phyloP scores from a whole-genome alignment of 768 basidiomycete species.

The Pleurotus djamor region DNA sequence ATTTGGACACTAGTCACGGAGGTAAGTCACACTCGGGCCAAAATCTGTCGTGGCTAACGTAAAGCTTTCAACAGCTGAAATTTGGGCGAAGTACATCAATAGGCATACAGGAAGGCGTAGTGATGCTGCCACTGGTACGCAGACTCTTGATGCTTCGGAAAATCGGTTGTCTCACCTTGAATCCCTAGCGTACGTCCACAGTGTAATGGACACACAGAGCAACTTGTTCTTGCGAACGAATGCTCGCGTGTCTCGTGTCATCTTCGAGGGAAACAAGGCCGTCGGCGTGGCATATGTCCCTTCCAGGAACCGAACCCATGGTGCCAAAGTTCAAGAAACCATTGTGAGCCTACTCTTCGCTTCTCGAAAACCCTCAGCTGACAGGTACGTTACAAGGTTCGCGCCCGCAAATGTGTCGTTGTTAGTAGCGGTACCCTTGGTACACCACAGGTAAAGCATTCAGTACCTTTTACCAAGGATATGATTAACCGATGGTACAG shows the following conservation, averaged over 20 bases:
- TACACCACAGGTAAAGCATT: conserved; percentile 42
- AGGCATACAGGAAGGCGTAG: conserved; percentile 70
- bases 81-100: conserved; percentile 80
- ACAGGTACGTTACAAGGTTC: conserved; percentile 20
- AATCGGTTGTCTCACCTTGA: background rate
- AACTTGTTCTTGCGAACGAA: conserved; percentile 70
- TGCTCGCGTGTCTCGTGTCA: conserved; percentile 63
- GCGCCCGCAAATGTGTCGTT: conserved; percentile 66
- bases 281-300: conserved; percentile 73
- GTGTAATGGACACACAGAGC: conserved; percentile 65
- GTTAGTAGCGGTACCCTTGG: conserved; percentile 67
- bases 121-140: conserved; percentile 63
- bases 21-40: background rate
- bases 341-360: conserved; percentile 27
- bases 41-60: conserved; percentile 47
- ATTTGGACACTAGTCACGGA: conserved; percentile 16
- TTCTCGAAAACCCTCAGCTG: background rate
- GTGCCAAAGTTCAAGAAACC: conserved; percentile 52
- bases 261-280: conserved; percentile 72
- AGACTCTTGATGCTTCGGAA: background rate
- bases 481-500: conserved; percentile 6
- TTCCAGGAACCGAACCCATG: conserved; percentile 54
- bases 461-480: background rate
- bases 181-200: conserved; percentile 60
- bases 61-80: conserved; percentile 35